Evolutionary conservation across 2,329 filamentous ascomycete species (phyloP).

Genomic region (Ceratocystiopsis brevicomis): DNA sequence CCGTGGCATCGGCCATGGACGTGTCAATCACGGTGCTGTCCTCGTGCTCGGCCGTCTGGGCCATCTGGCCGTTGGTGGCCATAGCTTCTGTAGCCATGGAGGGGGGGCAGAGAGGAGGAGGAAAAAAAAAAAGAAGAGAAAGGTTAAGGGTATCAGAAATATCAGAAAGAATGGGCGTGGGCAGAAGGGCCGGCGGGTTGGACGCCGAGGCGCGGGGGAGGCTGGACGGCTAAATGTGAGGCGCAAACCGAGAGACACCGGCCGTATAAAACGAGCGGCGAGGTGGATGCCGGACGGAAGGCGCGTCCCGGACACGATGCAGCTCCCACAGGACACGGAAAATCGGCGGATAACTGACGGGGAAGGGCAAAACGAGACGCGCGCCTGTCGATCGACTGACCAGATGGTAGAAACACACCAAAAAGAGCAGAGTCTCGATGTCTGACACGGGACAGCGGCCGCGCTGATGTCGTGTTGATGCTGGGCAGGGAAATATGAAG

Average conservation of each 20-base stretch:
- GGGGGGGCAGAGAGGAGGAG: not conserved
- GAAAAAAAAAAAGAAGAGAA: not conserved
- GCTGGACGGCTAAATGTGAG: not conserved
- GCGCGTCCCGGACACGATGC: no score
- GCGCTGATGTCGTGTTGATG: no score
- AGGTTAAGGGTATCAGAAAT: not conserved
- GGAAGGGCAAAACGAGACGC: no score
- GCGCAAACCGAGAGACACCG: not conserved
- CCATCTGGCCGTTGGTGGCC: no score
- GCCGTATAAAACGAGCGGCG: not conserved
- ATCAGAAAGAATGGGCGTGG: not conserved
- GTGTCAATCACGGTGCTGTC: no score
- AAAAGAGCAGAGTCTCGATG: not conserved
- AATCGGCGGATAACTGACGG: no score
- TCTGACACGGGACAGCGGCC: no score
- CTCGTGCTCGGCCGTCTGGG: no score
- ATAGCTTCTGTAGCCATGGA: not conserved
- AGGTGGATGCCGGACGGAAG: no score
- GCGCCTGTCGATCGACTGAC: no score
- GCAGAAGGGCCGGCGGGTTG: constrained; percentile 1
- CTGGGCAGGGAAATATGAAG: not conserved
- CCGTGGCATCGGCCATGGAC: constrained; percentile 1
- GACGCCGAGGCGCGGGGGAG: not conserved
- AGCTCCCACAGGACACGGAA: no score
- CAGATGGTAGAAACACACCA: no score